A percentile compares a stretch with the other conserved stretches of the same genome.
Evolutionary conservation across 345 rosid genomes (phyloP).

Genomic region (Crucihimalaya himalaica): DNA sequence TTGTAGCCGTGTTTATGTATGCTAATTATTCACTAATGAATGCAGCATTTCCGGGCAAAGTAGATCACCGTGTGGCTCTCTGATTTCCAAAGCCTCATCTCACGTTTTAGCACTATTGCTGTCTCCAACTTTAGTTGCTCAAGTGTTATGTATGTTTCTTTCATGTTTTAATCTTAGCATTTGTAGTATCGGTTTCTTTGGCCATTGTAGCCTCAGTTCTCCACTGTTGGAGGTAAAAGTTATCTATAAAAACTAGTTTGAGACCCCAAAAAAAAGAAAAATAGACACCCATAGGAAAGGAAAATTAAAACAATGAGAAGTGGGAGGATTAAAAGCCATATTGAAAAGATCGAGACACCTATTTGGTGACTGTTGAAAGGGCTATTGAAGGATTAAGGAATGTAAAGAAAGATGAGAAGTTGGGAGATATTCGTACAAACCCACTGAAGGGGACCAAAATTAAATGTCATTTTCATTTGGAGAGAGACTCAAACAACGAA

Average conservation of each 20-base stretch:
- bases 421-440: background rate
- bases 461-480: background rate
- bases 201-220: background rate
- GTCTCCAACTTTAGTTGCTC: background rate
- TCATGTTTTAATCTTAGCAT: background rate
- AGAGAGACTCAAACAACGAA: background rate
- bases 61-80: background rate
- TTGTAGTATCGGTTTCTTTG: background rate
- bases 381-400: background rate
- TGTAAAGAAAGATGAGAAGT: background rate
- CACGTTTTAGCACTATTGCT: background rate
- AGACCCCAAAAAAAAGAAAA: no score
- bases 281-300: background rate
- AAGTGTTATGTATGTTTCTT: background rate
- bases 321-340: background rate
- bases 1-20: no score
- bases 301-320: conserved; percentile 5
- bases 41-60: background rate
- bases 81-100: background rate
- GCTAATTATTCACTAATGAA: no score
- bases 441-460: background rate
- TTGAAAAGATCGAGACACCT: background rate
- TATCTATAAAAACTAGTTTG: no score
- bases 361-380: background rate
- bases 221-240: background rate